Evolutionary conservation across 2,329 filamentous ascomycete genomes (phyloP), one percentile per base, ranked within the genome.

Genomic region (Talaromyces verruculosus): DNA sequence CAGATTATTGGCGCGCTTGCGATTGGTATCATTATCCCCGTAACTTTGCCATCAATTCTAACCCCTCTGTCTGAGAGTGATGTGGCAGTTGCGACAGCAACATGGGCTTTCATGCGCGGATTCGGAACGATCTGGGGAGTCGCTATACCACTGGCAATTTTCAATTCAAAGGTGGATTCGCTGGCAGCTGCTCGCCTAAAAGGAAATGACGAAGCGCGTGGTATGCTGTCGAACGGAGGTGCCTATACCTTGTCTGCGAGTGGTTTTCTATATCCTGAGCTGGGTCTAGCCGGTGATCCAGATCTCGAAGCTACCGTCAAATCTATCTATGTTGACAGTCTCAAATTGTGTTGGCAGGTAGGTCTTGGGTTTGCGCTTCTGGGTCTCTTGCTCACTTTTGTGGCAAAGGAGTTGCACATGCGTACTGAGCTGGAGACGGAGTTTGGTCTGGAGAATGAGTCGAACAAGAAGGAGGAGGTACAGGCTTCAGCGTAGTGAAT

Each of bases 161-260:
- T 64, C 62, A 64, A 64, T 30, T 28, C 47, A 8, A 51, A 51
- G n/a, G 30, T 55, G 64, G 17, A 55, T n/a, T 35, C 47, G 5
- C 25, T 51, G 25, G 13, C 47, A 37, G 30, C 51, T 17, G 10
- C 7, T 19, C 30, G 30, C 17, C n/a, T 53, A 30, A 15, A 7
- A 17, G 47, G 25, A 17, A 30, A 53, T 25, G 13, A n/a, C 13
- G 7, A 6, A 19, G 47, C 47, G 22, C 30, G n/a, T 19, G n/a
- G 10, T 6, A 6, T 6, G 51, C 7, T 57, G 68, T 43, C 68
- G 68, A 15, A 67, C 51, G 19, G 55, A 10, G 47, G 61, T 6
- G 47, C 37, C 1, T 63, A 55, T 28, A 55, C 33, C 15, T 17
- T 63, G 2, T 39, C 58, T 10, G 58, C 58, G 5, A 19, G 58